Conservation (phyloP, 2,329 filamentous ascomycete genomes). For the Verticillium zaregamsianum region DNA sequence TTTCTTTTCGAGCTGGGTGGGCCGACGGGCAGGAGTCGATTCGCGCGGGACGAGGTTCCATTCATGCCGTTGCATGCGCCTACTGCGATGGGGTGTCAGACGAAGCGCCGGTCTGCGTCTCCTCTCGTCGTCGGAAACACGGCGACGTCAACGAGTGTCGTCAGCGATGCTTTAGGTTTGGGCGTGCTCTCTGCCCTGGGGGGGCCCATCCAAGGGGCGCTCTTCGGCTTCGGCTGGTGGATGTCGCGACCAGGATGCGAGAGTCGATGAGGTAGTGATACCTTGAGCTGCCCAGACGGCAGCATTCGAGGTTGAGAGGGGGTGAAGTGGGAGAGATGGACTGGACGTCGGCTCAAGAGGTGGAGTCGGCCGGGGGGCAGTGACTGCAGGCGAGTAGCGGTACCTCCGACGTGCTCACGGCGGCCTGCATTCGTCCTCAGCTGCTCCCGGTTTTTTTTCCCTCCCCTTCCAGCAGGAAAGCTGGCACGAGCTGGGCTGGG, state of each 20-base stretch:
- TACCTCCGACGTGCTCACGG: background rate
- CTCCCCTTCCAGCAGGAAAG: too few relatives aligned
- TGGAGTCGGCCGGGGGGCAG: background rate
- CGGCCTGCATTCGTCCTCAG: background rate
- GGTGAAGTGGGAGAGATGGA: background rate
- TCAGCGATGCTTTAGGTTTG: background rate
- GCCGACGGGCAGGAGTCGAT: background rate
- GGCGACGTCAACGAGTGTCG: conserved; percentile 3
- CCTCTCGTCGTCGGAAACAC: background rate
- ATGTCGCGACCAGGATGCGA: background rate
- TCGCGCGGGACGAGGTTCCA: background rate
- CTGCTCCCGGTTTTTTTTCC: background rate
- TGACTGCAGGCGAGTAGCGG: background rate
- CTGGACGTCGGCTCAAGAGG: background rate
- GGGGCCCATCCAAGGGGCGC: background rate
- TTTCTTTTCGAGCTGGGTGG: background rate
- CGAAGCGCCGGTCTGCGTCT: conserved; percentile 6
- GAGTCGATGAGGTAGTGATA: background rate
- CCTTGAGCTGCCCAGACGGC: background rate
- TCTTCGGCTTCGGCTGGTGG: background rate
- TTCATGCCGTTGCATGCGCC: conserved; percentile 3
- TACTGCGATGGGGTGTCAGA: conserved; percentile 6
- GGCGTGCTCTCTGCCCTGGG: background rate
- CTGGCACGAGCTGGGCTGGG: too few relatives aligned
- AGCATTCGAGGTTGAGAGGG: background rate